Base-by-base conservation (phyloP, 345 rosid species). In the Cochlearia excelsa region DNA sequence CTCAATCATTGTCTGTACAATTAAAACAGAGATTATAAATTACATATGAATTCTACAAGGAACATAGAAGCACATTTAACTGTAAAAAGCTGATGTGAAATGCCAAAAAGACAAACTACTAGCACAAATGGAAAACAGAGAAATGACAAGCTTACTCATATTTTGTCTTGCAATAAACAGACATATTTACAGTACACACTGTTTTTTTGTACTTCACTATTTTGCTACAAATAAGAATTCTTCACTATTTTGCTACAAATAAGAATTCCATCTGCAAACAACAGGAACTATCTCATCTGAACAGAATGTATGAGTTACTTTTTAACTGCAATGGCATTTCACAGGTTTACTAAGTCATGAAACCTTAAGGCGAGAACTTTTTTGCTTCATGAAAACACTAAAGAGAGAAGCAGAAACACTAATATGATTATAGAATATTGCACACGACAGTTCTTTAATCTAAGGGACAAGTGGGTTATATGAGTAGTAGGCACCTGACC, bases 1-100 rank as follows among this genome's bases (percentile, higher is more conserved):
- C 62, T 77, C 95, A 57, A 88, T 86, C 92, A 92, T 82, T 72
- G 78, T 69, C 98, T 92, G 80, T 39, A 67, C 37, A 70, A 37
- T 16, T 46, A 41, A 55, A 70, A 46, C 27, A 65, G 10, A 58
- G 66, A 54, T 44, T 46, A 33, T 54, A 6, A 51, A 52, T 43
- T 31, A 54, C 3, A 43, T 41, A 69, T 27, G 27, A 54, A 41
- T 31, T 42, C 45, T 38, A 54, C 56, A 54, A 11, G 45, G 61
- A 61, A 61, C 67, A 56, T 30, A 34, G 30, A 40, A 46, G 26
- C 39, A 11, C 35, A 54, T 26, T 44, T 34, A 58, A 59, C 26
- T 3, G 48, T 59, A 45, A 68, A 51, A n/a, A 7, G 46, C 59
- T 33, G 11, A 16, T 35, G 46, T 43, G 16, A 67, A 58, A 43